A percentile compares a stretch with the other conserved stretches of the same genome.
phyloP scores from a whole-genome alignment of 1,284 basidiomycete species.

The Malassezia brasiliensis region DNA sequence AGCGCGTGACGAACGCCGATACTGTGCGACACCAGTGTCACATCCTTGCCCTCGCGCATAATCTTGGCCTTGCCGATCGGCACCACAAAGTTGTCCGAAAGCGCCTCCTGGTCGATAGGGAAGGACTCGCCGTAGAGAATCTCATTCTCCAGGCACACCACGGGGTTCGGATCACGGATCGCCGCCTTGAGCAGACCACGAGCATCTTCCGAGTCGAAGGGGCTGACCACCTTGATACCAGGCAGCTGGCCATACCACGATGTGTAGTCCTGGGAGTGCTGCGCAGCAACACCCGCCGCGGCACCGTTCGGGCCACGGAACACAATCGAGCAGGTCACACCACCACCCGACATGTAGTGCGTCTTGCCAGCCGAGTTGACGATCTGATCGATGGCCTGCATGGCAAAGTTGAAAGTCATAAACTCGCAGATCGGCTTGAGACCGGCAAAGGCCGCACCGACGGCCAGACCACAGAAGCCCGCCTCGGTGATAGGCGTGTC shows the following conservation, averaged over 20 bases:
- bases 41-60: slow-evolving; percentile 80
- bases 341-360: slow-evolving; percentile 99
- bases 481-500: slow-evolving; percentile 86
- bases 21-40: slow-evolving; percentile 84
- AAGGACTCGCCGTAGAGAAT: slow-evolving; percentile 95
- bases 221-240: slow-evolving; percentile 92
- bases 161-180: slow-evolving; percentile 95
- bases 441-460: slow-evolving; percentile 86
- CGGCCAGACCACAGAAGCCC: slow-evolving; percentile 94
- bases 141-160: slow-evolving; percentile 98
- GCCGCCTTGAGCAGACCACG: slow-evolving; percentile 95
- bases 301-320: slow-evolving; percentile 99
- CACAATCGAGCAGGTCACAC: slow-evolving; percentile 91
- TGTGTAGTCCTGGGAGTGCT: slow-evolving; percentile 53
- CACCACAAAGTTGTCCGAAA: slow-evolving; percentile 81
- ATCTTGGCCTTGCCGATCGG: slow-evolving; percentile 97
- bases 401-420: slow-evolving; percentile 67
- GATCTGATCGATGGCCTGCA: slow-evolving; percentile 92
- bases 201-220: slow-evolving; percentile 95
- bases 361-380: slow-evolving; percentile 99
- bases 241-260: slow-evolving; percentile 88
- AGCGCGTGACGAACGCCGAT: slow-evolving; percentile 42
- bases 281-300: slow-evolving; percentile 85
- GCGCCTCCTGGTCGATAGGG: slow-evolving; percentile 85
- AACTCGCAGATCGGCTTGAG: slow-evolving; percentile 97